Evolutionary conservation across 106 monocot species (phyloP).

Genomic region (Allium cepa): DNA sequence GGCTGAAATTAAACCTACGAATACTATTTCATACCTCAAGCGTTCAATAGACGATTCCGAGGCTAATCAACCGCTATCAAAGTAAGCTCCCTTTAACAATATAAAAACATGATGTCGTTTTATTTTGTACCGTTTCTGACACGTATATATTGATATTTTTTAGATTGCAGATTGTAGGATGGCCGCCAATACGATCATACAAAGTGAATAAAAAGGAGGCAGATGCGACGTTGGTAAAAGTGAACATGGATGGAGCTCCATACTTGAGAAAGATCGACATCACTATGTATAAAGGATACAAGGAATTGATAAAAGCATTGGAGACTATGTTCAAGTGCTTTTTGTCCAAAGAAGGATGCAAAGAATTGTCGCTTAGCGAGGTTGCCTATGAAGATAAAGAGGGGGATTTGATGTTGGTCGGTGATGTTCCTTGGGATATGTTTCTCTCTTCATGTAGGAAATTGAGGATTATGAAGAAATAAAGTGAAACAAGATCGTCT

Average conservation of each 20-base stretch:
- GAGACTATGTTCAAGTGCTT: slow-evolving; percentile 74
- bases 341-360: neutral
- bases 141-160: neutral
- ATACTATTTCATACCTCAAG: neutral
- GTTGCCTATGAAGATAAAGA: too few relatives aligned
- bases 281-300: slow-evolving; percentile 45
- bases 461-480: too few relatives aligned
- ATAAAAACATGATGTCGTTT: neutral
- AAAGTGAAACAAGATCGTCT: too few relatives aligned
- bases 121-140: neutral
- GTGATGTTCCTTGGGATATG: too few relatives aligned
- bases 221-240: slow-evolving; percentile 52
- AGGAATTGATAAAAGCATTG: slow-evolving; percentile 54
- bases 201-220: slow-evolving; percentile 18
- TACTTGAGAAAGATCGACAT: slow-evolving; percentile 88
- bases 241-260: slow-evolving; percentile 91
- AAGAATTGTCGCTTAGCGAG: too few relatives aligned
- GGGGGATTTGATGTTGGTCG: too few relatives aligned
- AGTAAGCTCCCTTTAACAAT: neutral
- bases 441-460: too few relatives aligned
- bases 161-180: slow-evolving; percentile 81
- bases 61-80: neutral
- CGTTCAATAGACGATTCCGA: slow-evolving; percentile 1
- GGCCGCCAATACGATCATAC: slow-evolving; percentile 66
- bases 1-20: neutral